Percentiles rank a stretch among this genome's conserved stretches.
These are phyloP conservation scores for Gastrolobium villosum DNA, from an alignment of 306 rosid species.

Conservation along the genomic window DNA sequence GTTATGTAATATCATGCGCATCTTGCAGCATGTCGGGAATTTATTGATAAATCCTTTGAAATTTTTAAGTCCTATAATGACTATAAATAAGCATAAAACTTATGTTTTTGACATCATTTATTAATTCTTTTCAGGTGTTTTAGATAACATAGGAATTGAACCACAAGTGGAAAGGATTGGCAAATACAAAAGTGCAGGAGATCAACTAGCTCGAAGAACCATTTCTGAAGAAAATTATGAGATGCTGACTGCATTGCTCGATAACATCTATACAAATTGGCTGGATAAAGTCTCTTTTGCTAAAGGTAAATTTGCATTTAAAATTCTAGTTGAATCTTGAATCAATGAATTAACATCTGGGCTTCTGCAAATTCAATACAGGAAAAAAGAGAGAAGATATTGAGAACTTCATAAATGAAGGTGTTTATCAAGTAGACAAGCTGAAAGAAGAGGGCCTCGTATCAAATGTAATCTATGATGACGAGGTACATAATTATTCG, in stretches of 20 bases:
- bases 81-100: slow-evolving; percentile 35
- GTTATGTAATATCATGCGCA: background rate
- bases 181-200: slow-evolving; percentile 95
- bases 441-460: slow-evolving; percentile 94
- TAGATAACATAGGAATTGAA: slow-evolving; percentile 86
- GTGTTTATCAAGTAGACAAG: slow-evolving; percentile 80
- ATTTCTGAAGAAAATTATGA: slow-evolving; percentile 91
- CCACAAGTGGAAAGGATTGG: slow-evolving; percentile 96
- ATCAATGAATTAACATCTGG: slow-evolving; percentile 34
- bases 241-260: slow-evolving; percentile 93
- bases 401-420: slow-evolving; percentile 82
- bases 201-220: slow-evolving; percentile 79
- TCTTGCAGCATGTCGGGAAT: slow-evolving; percentile 35
- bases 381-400: slow-evolving; percentile 82
- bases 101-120: slow-evolving; percentile 27
- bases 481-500: slow-evolving; percentile 72
- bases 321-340: slow-evolving; percentile 46
- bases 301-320: slow-evolving; percentile 67
- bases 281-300: slow-evolving; percentile 83
- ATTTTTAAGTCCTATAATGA: slow-evolving; percentile 29
- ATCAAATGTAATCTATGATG: slow-evolving; percentile 80
- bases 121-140: slow-evolving; percentile 67
- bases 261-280: slow-evolving; percentile 84
- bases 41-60: slow-evolving; percentile 21
- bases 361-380: slow-evolving; percentile 47